A percentile compares a stretch with the other conserved stretches of the same genome.
Evolutionary conservation across 108 stramenopile genomes (phyloP).

Genomic region (Cyclotella cryptica): DNA sequence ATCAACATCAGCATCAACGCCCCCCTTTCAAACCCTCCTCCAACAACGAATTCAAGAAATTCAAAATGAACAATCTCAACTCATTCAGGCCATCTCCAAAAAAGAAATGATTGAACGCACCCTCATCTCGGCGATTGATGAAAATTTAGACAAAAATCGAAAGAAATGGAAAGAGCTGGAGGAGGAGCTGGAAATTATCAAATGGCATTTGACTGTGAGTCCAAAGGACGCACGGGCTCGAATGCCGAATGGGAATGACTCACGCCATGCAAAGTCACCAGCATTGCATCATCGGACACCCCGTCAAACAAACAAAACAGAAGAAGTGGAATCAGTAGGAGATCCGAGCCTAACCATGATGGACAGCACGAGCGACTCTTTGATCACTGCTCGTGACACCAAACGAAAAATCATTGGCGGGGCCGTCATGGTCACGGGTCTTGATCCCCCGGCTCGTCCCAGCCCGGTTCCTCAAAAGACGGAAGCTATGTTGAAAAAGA

Average conservation of each 20-base stretch:
- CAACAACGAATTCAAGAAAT: constrained; percentile 41
- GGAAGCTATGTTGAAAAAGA: background rate
- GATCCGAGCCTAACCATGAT: constrained; percentile 45
- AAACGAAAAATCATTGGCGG: background rate
- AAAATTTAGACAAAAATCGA: constrained; percentile 32
- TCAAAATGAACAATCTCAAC: constrained; percentile 15
- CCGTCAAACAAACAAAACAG: background rate
- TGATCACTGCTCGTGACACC: background rate
- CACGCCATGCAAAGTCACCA: too few species aligned
- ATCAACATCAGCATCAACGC: background rate
- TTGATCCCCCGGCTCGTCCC: constrained; percentile 44
- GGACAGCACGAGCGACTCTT: background rate
- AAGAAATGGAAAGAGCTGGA: constrained; percentile 18
- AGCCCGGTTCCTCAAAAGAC: constrained; percentile 19
- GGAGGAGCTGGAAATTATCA: constrained; percentile 32
- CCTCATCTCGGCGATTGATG: constrained; percentile 43
- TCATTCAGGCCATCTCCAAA: constrained; percentile 28
- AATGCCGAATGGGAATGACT: background rate
- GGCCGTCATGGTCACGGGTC: constrained; percentile 12
- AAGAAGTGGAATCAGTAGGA: constrained; percentile 8
- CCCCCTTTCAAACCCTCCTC: constrained; percentile 27
- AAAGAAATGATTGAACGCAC: constrained; percentile 47
- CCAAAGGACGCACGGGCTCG: background rate
- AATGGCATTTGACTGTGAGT: constrained; percentile 33
- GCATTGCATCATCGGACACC: background rate